Percentiles rank a stretch among this genome's conserved stretches.
phyloP scores from a whole-genome alignment of 306 rosid genomes.

The Dryas drummondii region DNA sequence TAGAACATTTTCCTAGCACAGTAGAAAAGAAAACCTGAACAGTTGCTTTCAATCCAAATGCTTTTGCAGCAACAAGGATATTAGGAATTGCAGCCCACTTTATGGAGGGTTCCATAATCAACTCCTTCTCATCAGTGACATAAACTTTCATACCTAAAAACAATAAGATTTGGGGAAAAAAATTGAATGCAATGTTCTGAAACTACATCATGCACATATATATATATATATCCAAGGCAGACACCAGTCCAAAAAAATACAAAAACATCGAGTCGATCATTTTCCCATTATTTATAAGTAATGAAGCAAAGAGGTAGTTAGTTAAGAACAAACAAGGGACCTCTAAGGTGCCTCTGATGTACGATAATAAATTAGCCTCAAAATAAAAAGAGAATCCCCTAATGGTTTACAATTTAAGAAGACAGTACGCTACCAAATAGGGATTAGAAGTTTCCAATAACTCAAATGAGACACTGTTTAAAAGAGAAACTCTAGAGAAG shows the following conservation, averaged over 20 bases:
- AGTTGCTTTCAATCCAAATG: conserved; percentile 91
- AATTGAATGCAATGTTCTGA: background rate
- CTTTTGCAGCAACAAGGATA: conserved; percentile 63
- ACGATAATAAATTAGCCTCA: background rate
- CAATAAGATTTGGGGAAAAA: conserved; percentile 6
- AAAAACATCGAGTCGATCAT: background rate
- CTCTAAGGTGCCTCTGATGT: conserved; percentile 16
- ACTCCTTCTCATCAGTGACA: conserved; percentile 87
- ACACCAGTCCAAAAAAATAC: conserved; percentile 7
- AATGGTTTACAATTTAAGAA: background rate
- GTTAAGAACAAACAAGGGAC: conserved; percentile 6
- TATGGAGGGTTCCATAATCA: conserved; percentile 85
- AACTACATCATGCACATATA: background rate
- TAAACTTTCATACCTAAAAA: conserved; percentile 83
- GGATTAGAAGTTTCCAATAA: background rate
- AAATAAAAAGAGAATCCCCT: background rate
- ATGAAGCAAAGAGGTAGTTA: background rate
- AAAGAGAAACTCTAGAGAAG: conserved; percentile 11
- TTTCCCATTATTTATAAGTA: conserved; percentile 6
- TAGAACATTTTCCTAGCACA: conserved; percentile 1
- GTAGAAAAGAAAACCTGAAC: conserved; percentile 48
- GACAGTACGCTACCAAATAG: background rate
- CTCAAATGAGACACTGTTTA: background rate
- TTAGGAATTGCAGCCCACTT: conserved; percentile 98
- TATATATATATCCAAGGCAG: background rate